Base-by-base conservation (phyloP, 805 yeast species). In the Barnettozyma sucrosica region DNA sequence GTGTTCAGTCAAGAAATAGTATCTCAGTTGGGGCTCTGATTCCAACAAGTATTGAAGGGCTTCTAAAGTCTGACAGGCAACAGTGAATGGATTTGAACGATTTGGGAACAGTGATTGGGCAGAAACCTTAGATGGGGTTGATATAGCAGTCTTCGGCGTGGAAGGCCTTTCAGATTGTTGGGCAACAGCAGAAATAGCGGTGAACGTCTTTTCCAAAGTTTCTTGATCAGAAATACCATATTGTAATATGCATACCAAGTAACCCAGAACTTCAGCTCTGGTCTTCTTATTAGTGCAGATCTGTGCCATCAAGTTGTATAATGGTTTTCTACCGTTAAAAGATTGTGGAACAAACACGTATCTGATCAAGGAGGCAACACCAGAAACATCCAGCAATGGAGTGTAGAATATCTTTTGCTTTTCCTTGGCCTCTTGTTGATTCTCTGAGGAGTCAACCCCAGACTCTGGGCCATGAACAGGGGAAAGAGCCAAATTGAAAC, bases 1-100 rank as follows among this genome's bases (percentile, higher is more conserved):
- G 59, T 88, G 96, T 53, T 88, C 96, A 6, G 85, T 79, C 50
- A 90, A 67, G 63, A 90, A 83, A 58, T 81, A 89, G 57, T 80
- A 79, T 52, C 93, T 75, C 61, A 86, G 70, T 50, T 81, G 85
- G 9, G 75, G 71, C 52, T 82, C 85, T 30, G 79, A 70, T 48
- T 84, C 88, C 44, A 89, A 71, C 42, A 89, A 68, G 55, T 76
- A 80, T 52, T 84, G 87, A 16, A 89, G 66, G 1, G 85, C 81
- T 51, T 87, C 95, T 40, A 90, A 71, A 4, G 83, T 75, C 57
- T 89, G 96, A 41, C 80, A 81, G 0, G 90, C 90, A 20, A 89
- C 84, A 10, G 77, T 69, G 10, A 83, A 66, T 0, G 92, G 85
- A 0, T 90, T 77, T 18, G 85, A 75, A 16, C 80, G 83, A 6